Conservation (phyloP, 768 basidiomycete species). For the Candolleomyces eurysporus region DNA sequence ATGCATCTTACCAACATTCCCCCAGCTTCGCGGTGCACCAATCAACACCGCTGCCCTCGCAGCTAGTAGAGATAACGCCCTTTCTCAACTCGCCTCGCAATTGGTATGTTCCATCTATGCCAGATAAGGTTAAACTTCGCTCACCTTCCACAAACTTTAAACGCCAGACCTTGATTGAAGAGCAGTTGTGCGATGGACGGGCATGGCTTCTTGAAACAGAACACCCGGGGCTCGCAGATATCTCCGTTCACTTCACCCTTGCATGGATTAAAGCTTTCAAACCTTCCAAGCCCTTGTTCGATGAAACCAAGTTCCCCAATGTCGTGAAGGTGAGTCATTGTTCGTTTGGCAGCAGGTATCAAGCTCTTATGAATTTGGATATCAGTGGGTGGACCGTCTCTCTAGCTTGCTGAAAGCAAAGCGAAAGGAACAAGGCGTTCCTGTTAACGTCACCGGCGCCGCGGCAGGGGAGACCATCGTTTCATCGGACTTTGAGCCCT, state of each 20-base stretch:
- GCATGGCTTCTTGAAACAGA: conserved; percentile 60
- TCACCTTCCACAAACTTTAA: not conserved
- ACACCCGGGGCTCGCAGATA: conserved; percentile 48
- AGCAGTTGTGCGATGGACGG: conserved; percentile 49
- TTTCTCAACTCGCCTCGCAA: conserved; percentile 45
- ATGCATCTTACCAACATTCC: not conserved
- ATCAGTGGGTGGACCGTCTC: conserved; percentile 48
- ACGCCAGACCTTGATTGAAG: conserved; percentile 29
- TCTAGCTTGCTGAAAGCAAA: conserved; percentile 30
- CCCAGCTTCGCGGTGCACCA: conserved; percentile 31
- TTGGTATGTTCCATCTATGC: conserved; percentile 34
- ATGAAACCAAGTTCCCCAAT: conserved; percentile 35
- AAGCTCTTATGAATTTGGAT: not conserved
- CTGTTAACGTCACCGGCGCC: conserved; percentile 31
- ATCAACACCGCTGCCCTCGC: conserved; percentile 38
- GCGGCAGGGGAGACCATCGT: conserved; percentile 43
- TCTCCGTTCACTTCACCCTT: conserved; percentile 49
- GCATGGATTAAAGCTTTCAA: conserved; percentile 42
- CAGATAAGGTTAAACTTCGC: not conserved
- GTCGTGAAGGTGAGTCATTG: conserved; percentile 34
- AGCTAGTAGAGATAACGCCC: conserved; percentile 25
- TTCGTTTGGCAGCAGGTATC: not conserved
- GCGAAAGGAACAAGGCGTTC: conserved; percentile 22
- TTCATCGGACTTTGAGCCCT: conserved; percentile 35
- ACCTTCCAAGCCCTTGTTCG: conserved; percentile 34